These are phyloP conservation scores for Prunus yedoensis DNA, from an alignment of 331 rosid genomes.

Conservation along the genomic window DNA sequence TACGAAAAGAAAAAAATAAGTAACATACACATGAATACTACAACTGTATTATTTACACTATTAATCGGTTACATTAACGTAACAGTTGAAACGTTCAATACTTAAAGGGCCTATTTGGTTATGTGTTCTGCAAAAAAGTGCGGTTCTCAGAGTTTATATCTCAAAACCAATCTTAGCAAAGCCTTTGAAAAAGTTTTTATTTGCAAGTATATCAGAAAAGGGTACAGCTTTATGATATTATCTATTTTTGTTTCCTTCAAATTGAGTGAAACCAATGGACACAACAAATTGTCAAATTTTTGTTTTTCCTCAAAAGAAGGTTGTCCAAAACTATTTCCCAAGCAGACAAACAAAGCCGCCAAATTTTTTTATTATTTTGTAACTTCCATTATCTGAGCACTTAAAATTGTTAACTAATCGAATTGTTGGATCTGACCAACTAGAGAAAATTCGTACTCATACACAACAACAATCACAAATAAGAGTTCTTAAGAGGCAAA, in stretches of 20 bases:
- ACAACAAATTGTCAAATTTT: neutral
- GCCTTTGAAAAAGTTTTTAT: neutral
- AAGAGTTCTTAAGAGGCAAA: neutral
- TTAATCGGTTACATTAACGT: too few species aligned
- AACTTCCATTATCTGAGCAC: neutral
- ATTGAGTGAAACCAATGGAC: neutral
- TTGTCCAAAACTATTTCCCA: neutral
- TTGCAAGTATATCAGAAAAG: neutral
- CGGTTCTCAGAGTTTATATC: too few species aligned
- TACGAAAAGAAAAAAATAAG: too few species aligned
- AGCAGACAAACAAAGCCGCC: neutral
- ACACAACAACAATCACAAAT: neutral
- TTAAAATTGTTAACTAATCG: neutral
- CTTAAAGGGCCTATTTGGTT: too few species aligned
- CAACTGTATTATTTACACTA: neutral
- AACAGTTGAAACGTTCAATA: too few species aligned
- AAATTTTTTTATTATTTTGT: too few species aligned
- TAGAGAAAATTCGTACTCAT: neutral
- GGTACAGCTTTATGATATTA: neutral
- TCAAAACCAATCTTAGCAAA: neutral
- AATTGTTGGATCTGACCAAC: conserved; percentile 13
- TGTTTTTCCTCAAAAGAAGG: neutral
- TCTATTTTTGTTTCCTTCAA: neutral
- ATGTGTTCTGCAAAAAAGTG: too few species aligned
- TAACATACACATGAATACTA: neutral